Percentiles rank a stretch among this genome's conserved stretches.
phyloP scores from a whole-genome alignment of 2,329 filamentous ascomycete genomes.

The Dothistroma septosporum region DNA sequence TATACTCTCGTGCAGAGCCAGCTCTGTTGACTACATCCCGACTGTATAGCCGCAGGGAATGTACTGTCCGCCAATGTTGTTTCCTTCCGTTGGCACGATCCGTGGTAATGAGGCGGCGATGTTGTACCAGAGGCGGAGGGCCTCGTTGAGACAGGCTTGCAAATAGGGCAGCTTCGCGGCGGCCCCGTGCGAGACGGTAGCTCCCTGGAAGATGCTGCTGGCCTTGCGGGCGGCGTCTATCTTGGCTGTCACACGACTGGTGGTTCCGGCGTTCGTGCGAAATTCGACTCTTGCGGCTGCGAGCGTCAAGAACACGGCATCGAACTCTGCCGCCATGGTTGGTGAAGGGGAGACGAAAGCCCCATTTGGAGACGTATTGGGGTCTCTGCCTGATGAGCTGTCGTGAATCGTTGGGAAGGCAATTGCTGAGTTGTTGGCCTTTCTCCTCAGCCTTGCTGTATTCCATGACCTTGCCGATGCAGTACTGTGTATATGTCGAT shows the following conservation, averaged over 20 bases:
- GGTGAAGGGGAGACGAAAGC: constrained; percentile 1
- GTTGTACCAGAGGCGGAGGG: constrained; percentile 10
- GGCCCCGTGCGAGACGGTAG: constrained; percentile 1
- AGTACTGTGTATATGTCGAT: constrained; percentile 1
- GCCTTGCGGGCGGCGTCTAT: background rate
- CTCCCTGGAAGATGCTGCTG: background rate
- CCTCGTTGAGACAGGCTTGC: constrained; percentile 14
- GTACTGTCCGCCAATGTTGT: constrained; percentile 19
- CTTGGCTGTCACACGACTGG: background rate
- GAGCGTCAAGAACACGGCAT: constrained; percentile 12
- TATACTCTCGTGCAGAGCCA: constrained; percentile 1
- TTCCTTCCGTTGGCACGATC: constrained; percentile 23
- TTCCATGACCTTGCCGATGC: constrained; percentile 3
- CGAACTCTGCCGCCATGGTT: constrained; percentile 10
- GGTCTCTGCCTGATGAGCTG: background rate
- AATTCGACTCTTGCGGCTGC: constrained; percentile 7
- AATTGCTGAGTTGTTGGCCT: background rate
- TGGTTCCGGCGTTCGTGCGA: background rate
- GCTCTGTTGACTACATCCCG: constrained; percentile 11
- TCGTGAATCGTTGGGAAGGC: constrained; percentile 5
- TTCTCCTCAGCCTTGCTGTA: background rate
- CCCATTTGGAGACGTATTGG: constrained; percentile 9
- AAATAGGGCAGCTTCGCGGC: constrained; percentile 5
- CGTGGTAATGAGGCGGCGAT: constrained; percentile 24
- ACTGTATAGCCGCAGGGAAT: constrained; percentile 28